Percentiles rank a stretch among this genome's conserved stretches.
phyloP scores from a whole-genome alignment of 164 flowering plant genomes.

The Echeveria elegans region DNA sequence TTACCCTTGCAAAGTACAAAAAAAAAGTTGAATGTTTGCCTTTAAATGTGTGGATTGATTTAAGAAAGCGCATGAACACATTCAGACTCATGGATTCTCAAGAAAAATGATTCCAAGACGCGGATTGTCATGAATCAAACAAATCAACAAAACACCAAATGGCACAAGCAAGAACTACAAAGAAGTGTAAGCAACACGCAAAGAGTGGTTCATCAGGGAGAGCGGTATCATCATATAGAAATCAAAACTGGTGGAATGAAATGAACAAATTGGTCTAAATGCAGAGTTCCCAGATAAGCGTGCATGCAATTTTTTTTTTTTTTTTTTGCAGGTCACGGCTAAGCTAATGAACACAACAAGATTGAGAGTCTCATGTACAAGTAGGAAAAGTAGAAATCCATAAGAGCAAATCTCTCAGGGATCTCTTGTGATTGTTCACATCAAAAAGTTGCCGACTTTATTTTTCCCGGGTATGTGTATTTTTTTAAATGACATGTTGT shows the following conservation, averaged over 20 bases:
- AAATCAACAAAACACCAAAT: neutral
- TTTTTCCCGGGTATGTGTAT: constrained; percentile 3
- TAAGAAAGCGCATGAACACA: constrained; percentile 54
- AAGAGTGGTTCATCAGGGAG: constrained; percentile 11
- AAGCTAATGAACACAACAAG: neutral
- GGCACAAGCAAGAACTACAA: neutral
- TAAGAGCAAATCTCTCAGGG: neutral
- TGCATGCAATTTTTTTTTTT: neutral
- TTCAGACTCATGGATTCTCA: constrained; percentile 35
- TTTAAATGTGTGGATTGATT: constrained; percentile 46
- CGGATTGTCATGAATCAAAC: neutral
- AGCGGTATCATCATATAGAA: neutral
- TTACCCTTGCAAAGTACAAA: too few relatives aligned
- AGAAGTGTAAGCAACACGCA: constrained; percentile 5
- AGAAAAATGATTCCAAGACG: constrained; percentile 8
- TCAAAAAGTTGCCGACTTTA: constrained; percentile 1
- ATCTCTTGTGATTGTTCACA: neutral
- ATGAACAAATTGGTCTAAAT: constrained; percentile 10
- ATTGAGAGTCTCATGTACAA: neutral
- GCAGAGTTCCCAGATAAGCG: constrained; percentile 11
- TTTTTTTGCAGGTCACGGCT: neutral
- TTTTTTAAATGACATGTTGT: constrained; percentile 5
- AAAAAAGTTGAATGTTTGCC: constrained; percentile 11
- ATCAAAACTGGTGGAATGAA: constrained; percentile 2
- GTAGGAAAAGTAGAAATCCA: neutral